Evolutionary conservation across 2,329 filamentous ascomycete species (phyloP), one percentile per base, ranked within the genome.

Genomic region (Incumbomyces lentus): DNA sequence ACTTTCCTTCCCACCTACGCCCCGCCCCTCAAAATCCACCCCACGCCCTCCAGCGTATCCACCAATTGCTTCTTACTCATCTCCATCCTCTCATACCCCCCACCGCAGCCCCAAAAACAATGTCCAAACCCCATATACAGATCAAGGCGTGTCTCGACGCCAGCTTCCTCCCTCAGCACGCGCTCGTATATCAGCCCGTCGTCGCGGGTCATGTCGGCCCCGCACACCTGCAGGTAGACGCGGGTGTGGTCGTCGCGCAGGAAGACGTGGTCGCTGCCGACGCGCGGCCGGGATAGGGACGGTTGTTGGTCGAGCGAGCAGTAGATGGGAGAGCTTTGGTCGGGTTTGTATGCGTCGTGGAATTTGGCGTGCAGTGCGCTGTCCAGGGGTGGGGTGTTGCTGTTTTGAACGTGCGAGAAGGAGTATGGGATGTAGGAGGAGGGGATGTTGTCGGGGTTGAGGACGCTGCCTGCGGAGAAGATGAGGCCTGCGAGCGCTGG

Each of bases 141-240:
- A 50, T 73, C 65, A 11, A 74, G 33, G 40, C 61, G 64, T 1
- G 71, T 74, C 52, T 62, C 55, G 6, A 74, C 61, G 4, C 60
- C 65, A 1, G 60, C 62, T 29, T 70, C 64, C 44, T 70, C 68
- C 29, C 65, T 60, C 47, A 78, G 54, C 2, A 70, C 55, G 33
- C 64, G 58, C 51, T 75, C 73, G 51, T 76, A 78, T 0, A 77
- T 68, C 38, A 78, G 50, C 0, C 62, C 70, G 45, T 77, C 74
- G 48, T 79, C 75, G 3, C 75, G 59, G 2, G 73, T 51, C 0
- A 68, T 68, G 54, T 78, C 75, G 48, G 71, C 49, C 10, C 73
- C 74, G 49, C 64, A 68, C 0, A 75, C 62, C 53, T 75, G 71
- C 1, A 78, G 59, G 55, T 74, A 77, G 0, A 69, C 64, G 18